Conservation (phyloP, 169 alveolate genomes). For the Amoebophrya sp. region DNA sequence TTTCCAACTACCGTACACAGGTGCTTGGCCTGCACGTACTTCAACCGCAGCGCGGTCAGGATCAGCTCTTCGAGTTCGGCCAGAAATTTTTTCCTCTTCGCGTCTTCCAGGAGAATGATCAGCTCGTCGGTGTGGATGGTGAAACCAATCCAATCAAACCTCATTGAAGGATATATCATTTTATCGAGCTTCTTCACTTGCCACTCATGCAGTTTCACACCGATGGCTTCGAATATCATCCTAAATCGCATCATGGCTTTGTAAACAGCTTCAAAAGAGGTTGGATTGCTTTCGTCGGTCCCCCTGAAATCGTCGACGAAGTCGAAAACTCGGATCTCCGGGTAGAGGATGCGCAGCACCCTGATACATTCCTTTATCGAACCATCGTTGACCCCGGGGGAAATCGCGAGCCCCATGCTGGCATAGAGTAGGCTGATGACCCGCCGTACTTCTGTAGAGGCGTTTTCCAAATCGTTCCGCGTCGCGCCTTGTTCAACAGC, state of each 20-base stretch:
- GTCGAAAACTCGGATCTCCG: background rate
- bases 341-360: background rate
- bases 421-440: background rate
- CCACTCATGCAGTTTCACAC: background rate
- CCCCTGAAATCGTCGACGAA: background rate
- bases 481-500: too few species aligned
- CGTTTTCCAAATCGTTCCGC: too few species aligned
- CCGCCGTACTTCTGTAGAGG: too few species aligned
- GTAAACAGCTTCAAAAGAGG: background rate
- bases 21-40: background rate
- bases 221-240: background rate
- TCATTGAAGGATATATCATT: background rate
- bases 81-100: background rate
- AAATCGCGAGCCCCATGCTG: background rate
- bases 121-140: background rate
- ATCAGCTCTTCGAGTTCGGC: background rate
- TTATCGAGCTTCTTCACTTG: background rate
- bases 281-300: background rate
- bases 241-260: background rate
- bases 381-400: background rate
- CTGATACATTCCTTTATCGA: background rate
- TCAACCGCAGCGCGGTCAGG: background rate
- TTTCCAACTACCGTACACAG: background rate
- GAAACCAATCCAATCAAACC: background rate
- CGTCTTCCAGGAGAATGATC: background rate